Percentiles rank a stretch among this genome's conserved stretches.
phyloP scores from a whole-genome alignment of 2,329 filamentous ascomycete species.

The Ophiostoma montium region DNA sequence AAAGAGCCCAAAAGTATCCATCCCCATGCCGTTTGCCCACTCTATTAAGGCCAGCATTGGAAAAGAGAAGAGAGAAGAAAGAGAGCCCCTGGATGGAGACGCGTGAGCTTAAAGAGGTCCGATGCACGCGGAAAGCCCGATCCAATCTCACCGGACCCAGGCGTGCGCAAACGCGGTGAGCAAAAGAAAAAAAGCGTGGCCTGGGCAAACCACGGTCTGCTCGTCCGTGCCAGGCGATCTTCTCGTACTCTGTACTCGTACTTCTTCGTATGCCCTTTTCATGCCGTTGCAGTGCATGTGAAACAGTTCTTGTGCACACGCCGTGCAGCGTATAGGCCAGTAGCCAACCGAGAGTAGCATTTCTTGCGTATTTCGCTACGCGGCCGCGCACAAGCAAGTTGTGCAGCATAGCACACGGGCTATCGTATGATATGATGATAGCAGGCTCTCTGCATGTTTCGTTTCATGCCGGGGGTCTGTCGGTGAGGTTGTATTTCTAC shows the following conservation, averaged over 20 bases:
- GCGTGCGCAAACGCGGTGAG: background rate
- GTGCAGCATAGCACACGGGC: background rate
- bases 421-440: background rate
- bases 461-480: too few relatives aligned
- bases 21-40: slow-evolving; percentile 2
- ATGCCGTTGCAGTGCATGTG: slow-evolving; percentile 6
- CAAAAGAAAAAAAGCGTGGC: background rate
- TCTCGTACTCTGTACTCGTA: too few relatives aligned
- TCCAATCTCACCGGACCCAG: too few relatives aligned
- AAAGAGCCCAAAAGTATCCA: background rate
- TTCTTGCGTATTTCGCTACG: background rate
- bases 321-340: background rate
- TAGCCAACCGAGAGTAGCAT: background rate
- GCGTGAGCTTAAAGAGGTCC: too few relatives aligned
- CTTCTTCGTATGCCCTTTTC: background rate
- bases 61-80: background rate
- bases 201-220: background rate
- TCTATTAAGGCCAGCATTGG: slow-evolving; percentile 3
- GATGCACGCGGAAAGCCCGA: too few relatives aligned
- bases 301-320: slow-evolving; percentile 3
- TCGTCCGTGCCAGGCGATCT: too few relatives aligned
- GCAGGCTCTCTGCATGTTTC: too few relatives aligned
- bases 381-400: background rate
- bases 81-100: too few relatives aligned
- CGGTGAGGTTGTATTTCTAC: too few relatives aligned